A percentile compares a stretch with the other conserved stretches of the same genome.
Conservation (phyloP, 2,329 filamentous ascomycete genomes). For the Cercospora sojina region DNA sequence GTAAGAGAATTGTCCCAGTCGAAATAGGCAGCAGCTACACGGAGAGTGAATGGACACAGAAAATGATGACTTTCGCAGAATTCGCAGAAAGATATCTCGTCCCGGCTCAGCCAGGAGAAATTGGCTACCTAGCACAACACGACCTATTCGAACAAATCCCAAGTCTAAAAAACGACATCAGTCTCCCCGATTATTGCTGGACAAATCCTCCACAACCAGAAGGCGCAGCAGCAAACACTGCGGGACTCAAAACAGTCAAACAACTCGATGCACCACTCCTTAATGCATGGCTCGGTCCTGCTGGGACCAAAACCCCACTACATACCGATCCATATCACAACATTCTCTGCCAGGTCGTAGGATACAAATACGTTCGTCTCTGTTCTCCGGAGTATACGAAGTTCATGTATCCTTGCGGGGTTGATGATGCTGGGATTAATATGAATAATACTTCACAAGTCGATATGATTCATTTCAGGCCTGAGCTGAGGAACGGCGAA, state of each 20-base stretch:
- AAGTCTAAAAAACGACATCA: slow-evolving; percentile 69
- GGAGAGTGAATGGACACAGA: slow-evolving; percentile 79
- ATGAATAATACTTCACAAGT: slow-evolving; percentile 88
- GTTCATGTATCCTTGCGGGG: slow-evolving; percentile 60
- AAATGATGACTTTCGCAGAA: slow-evolving; percentile 69
- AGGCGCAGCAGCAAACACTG: slow-evolving; percentile 24
- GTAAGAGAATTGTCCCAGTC: slow-evolving; percentile 61
- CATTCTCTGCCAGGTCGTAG: slow-evolving; percentile 83
- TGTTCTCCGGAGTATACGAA: slow-evolving; percentile 67
- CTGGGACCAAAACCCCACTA: slow-evolving; percentile 83
- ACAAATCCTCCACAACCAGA: slow-evolving; percentile 60
- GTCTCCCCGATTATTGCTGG: slow-evolving; percentile 82
- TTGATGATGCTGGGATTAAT: slow-evolving; percentile 68
- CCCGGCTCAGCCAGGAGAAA: slow-evolving; percentile 33
- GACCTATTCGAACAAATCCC: slow-evolving; percentile 83
- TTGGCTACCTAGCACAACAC: slow-evolving; percentile 88
- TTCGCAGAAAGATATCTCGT: slow-evolving; percentile 67
- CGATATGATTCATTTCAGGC: slow-evolving; percentile 55
- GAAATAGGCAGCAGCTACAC: slow-evolving; percentile 83
- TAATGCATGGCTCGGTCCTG: slow-evolving; percentile 91
- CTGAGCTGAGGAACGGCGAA: not conserved
- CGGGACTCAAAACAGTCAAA: slow-evolving; percentile 22
- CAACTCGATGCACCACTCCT: slow-evolving; percentile 60
- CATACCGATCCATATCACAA: slow-evolving; percentile 96
- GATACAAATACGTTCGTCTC: slow-evolving; percentile 85